Percentiles rank a stretch among this genome's conserved stretches.
phyloP scores from a whole-genome alignment of 768 basidiomycete genomes.

The Coprinopsis strossmayeri region DNA sequence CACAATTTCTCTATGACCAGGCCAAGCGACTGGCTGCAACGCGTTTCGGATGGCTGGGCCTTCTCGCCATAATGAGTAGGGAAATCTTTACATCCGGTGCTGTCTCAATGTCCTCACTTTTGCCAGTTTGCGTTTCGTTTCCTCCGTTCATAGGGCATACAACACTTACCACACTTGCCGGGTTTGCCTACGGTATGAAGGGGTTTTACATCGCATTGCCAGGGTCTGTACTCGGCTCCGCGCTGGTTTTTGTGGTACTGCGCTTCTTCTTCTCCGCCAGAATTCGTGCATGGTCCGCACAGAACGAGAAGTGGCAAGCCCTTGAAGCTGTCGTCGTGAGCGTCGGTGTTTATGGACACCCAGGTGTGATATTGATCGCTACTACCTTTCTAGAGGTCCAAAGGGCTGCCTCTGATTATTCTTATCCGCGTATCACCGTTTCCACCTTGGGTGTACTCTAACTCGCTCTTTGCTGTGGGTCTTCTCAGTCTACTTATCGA shows the following conservation, averaged over 20 bases:
- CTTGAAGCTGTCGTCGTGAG: slow-evolving; percentile 69
- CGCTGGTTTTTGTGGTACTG: slow-evolving; percentile 52
- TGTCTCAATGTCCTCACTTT: background rate
- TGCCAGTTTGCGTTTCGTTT: slow-evolving; percentile 42
- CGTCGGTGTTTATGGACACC: background rate
- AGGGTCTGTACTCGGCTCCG: slow-evolving; percentile 60
- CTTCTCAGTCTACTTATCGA: background rate
- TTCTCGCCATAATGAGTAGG: slow-evolving; percentile 48
- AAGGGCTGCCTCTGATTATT: slow-evolving; percentile 76
- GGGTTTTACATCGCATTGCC: slow-evolving; percentile 63
- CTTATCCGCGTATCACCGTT: slow-evolving; percentile 78
- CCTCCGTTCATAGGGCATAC: slow-evolving; percentile 66
- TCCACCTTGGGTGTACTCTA: slow-evolving; percentile 87
- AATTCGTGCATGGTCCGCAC: slow-evolving; percentile 52
- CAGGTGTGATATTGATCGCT: background rate
- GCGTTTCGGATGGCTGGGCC: slow-evolving; percentile 55
- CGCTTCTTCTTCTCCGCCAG: slow-evolving; percentile 51
- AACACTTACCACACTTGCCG: slow-evolving; percentile 60
- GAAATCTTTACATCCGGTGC: slow-evolving; percentile 6
- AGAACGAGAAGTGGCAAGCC: slow-evolving; percentile 71
- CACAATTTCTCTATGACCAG: slow-evolving; percentile 65
- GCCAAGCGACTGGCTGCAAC: slow-evolving; percentile 54
- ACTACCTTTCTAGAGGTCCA: slow-evolving; percentile 41
- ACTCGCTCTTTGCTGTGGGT: slow-evolving; percentile 70
- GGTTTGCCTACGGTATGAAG: slow-evolving; percentile 78